Percentiles rank a stretch among this genome's conserved stretches.
Evolutionary conservation across 176 grass and related monocot genomes (phyloP).

Genomic region (Zoysia japonica): DNA sequence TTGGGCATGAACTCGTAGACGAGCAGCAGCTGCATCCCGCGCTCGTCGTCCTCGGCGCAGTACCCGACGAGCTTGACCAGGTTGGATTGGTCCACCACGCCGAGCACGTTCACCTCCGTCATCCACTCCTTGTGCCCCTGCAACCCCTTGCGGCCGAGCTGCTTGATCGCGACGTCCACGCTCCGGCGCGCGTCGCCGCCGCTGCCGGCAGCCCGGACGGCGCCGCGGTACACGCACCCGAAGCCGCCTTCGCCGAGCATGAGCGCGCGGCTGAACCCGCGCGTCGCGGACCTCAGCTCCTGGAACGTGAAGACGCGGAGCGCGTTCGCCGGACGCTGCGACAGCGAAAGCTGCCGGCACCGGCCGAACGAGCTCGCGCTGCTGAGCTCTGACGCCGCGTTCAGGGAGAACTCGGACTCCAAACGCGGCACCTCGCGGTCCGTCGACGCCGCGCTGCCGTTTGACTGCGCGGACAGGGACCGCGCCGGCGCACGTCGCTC

Average conservation of each 20-base stretch:
- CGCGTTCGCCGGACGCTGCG: constrained; percentile 39
- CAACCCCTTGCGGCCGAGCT: constrained; percentile 71
- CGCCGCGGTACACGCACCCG: constrained; percentile 82
- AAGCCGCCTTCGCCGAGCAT: constrained; percentile 89
- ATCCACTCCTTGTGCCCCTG: constrained; percentile 96
- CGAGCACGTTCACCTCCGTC: constrained; percentile 87
- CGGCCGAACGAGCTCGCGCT: constrained; percentile 64
- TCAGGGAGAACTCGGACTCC: constrained; percentile 63
- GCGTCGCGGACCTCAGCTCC: constrained; percentile 71
- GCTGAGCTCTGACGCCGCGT: constrained; percentile 51
- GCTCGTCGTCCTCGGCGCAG: constrained; percentile 85
- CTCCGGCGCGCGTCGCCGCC: constrained; percentile 23
- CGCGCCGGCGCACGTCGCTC: constrained; percentile 16
- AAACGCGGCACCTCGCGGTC: constrained; percentile 66
- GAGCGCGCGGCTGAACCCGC: constrained; percentile 65
- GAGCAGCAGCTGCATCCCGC: constrained; percentile 80
- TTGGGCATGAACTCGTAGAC: constrained; percentile 94
- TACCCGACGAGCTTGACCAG: constrained; percentile 85
- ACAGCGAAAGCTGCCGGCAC: constrained; percentile 54
- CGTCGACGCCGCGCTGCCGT: constrained; percentile 59
- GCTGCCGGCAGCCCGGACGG: constrained; percentile 26
- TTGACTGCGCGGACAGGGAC: constrained; percentile 57
- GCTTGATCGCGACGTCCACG: constrained; percentile 78
- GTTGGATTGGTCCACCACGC: constrained; percentile 75
- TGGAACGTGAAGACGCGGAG: constrained; percentile 76